These are phyloP conservation scores for Cadophora sp. DNA, from an alignment of 2,329 filamentous ascomycete genomes.

Conservation along the genomic window DNA sequence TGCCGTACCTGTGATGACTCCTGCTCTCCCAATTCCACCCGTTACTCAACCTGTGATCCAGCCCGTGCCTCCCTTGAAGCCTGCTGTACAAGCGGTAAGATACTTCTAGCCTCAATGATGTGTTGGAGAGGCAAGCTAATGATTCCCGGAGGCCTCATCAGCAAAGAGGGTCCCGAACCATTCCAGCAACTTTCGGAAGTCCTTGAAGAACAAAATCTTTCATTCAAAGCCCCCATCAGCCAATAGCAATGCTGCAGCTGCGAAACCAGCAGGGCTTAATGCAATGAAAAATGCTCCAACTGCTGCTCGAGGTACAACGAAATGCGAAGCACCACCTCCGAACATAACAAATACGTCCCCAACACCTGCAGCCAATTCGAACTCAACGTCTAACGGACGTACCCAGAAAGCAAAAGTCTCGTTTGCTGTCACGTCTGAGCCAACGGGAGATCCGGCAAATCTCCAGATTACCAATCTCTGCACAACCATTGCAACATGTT, in stretches of 20 bases:
- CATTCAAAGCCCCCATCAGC: background rate
- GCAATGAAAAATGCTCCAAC: background rate
- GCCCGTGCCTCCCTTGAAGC: background rate
- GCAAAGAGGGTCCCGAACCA: background rate
- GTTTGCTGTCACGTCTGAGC: slow-evolving; percentile 8
- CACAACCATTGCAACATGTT: slow-evolving; percentile 25
- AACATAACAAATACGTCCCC: background rate
- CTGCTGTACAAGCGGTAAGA: background rate
- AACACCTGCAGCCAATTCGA: background rate
- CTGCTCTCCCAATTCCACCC: background rate
- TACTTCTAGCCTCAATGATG: background rate
- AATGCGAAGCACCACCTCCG: background rate
- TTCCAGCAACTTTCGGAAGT: background rate
- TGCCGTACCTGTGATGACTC: background rate
- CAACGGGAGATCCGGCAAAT: background rate
- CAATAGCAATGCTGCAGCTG: background rate
- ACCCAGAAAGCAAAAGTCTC: slow-evolving; percentile 16
- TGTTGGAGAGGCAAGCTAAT: background rate
- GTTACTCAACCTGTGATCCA: background rate
- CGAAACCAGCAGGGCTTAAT: background rate
- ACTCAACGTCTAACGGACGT: background rate
- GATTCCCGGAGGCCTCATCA: background rate
- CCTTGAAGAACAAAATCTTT: background rate
- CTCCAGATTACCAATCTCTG: slow-evolving; percentile 28
- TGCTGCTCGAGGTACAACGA: background rate